Conservation (phyloP, 2,329 filamentous ascomycete genomes). For the Lojkania enalia region DNA sequence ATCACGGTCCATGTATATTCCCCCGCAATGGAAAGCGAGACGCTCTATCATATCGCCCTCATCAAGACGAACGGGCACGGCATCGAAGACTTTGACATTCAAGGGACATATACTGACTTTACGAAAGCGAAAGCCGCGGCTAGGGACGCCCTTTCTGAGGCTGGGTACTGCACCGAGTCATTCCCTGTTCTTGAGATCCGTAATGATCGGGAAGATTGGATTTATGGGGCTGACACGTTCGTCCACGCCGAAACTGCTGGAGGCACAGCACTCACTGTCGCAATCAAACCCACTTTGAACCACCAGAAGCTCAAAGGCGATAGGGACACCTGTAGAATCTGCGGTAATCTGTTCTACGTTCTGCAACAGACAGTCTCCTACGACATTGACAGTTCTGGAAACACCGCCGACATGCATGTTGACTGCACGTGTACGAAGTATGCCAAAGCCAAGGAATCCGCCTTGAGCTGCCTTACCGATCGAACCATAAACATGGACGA, state of each 20-base stretch:
- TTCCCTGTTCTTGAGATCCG: conserved; percentile 42
- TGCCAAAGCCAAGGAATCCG: too few species aligned
- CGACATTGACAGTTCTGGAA: too few species aligned
- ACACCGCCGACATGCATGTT: too few species aligned
- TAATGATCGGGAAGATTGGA: conserved; percentile 33
- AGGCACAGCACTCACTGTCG: conserved; percentile 46
- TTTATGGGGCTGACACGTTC: conserved; percentile 45
- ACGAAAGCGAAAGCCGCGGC: conserved; percentile 46
- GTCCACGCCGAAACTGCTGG: conserved; percentile 44
- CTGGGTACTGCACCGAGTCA: conserved; percentile 46
- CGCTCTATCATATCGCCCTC: neutral
- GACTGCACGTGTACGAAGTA: too few species aligned
- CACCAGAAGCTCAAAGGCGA: neutral
- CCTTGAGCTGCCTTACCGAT: too few species aligned
- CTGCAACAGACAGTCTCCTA: too few species aligned
- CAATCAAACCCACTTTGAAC: conserved; percentile 9
- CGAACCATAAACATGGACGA: too few species aligned
- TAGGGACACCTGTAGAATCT: too few species aligned
- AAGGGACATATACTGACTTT: conserved; percentile 46
- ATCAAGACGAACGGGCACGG: neutral
- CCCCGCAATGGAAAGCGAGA: too few species aligned
- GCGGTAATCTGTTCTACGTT: too few species aligned
- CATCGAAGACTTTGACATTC: conserved; percentile 38
- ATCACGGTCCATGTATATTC: too few species aligned
- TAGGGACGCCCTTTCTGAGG: conserved; percentile 29